Evolutionary conservation across 2,329 filamentous ascomycete genomes (phyloP), one percentile per base, ranked within the genome.

Genomic region (Nigrospora sphaerica): DNA sequence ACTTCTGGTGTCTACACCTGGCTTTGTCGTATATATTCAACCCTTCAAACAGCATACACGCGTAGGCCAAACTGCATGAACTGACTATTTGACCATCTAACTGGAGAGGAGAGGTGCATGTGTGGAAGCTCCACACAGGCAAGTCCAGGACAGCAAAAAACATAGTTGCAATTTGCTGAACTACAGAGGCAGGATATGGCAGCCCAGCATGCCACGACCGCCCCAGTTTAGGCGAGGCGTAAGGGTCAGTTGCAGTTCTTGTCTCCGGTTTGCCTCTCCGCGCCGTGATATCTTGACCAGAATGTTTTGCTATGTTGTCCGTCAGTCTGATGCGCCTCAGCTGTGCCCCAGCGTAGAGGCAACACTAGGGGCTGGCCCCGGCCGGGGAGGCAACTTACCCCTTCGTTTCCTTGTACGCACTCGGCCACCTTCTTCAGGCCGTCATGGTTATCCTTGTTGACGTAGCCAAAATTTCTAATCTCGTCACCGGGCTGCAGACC

Each of bases 401-500:
- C 88, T 74, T 95, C 88, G 58, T 89, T 95, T 53, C 86, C 86
- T 61, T 91, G 85, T 1, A 98, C 92, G 48, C 86, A 85, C 61
- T 95, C 86, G n/a, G 84, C 88, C 17, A 98, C 86, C 67, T 85
- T 93, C 54, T 78, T 81, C 39, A 98, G 77, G 56, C 82, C 81
- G 64, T 96, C 90, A 62, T 97, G 86, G 62, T 97, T 97, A 53
- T 80, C 73, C 68, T 77, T 83, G 60, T 92, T 88, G 37, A 91
- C 88, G 56, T 81, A 83, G 51, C 92, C 93, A 71, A 98, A 96
- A 58, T 78, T 85, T 49, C 85, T 82, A 54, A 98, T 85, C 60
- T 81, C 74, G 66, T 98, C 93, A 19, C 88, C 91, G 2, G 78
- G 69, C 63, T 83, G 84, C 54, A 98, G 70, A 2, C 93, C 93